Percentiles rank a stretch among this genome's conserved stretches.
These are phyloP conservation scores for Musa schizocarpa DNA, from an alignment of 176 grass and related monocot genomes.

Conservation along the genomic window DNA sequence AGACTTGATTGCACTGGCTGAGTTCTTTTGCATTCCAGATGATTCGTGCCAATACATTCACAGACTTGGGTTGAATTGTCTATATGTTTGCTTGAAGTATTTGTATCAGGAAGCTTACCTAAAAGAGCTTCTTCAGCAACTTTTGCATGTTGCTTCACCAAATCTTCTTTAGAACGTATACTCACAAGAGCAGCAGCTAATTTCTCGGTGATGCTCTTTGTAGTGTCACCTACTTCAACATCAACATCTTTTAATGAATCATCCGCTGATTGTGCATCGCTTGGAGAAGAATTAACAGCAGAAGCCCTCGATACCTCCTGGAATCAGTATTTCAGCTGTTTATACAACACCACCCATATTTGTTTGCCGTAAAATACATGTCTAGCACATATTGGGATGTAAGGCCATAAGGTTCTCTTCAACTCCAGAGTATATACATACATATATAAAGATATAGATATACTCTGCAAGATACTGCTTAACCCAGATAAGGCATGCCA, in stretches of 20 bases:
- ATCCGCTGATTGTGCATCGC: not conserved
- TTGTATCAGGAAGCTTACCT: not conserved
- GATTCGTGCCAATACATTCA: not conserved
- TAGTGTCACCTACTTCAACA: not conserved
- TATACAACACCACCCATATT: not conserved
- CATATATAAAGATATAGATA: too few relatives aligned
- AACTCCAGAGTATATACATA: not conserved
- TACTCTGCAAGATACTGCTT: too few relatives aligned
- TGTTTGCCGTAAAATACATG: not conserved
- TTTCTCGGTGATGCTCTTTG: constrained; percentile 11
- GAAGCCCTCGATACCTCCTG: constrained; percentile 7
- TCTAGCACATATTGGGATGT: not conserved
- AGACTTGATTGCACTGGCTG: not conserved
- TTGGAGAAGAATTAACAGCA: not conserved
- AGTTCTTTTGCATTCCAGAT: not conserved
- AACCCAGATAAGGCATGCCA: too few relatives aligned
- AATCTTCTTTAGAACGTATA: constrained; percentile 7
- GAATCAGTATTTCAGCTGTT: constrained; percentile 4
- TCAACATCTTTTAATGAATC: not conserved
- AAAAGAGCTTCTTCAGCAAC: constrained; percentile 19
- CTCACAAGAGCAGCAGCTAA: constrained; percentile 8
- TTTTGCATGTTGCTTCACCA: constrained; percentile 22
- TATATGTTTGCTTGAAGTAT: not conserved
- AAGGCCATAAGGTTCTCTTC: not conserved
- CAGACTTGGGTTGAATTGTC: not conserved